These are phyloP conservation scores for Apiotrichum laibachii DNA, from an alignment of 1,284 basidiomycete genomes.

Conservation along the genomic window DNA sequence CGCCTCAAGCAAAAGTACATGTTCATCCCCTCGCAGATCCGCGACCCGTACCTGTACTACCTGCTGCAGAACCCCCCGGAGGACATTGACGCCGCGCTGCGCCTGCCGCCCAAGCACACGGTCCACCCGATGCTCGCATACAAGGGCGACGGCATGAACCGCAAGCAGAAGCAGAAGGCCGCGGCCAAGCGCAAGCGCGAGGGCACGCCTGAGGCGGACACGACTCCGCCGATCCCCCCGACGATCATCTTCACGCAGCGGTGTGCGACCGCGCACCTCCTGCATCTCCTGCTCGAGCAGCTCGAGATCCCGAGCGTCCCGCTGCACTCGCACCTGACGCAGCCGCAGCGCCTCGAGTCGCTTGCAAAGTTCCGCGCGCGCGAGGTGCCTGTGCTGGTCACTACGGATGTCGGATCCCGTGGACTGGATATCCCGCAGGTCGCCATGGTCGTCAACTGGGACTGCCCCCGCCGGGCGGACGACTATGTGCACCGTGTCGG, in stretches of 20 bases:
- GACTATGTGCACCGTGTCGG: conserved; percentile 64
- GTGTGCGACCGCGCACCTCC: conserved; percentile 82
- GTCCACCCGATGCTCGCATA: conserved; percentile 2
- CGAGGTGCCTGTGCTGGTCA: conserved; percentile 86
- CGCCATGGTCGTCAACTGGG: conserved; percentile 95
- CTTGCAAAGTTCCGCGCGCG: conserved; percentile 82
- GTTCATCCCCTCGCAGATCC: conserved; percentile 90
- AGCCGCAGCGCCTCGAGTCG: conserved; percentile 80
- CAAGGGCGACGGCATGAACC: conserved; percentile 5
- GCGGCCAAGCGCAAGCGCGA: conserved; percentile 30
- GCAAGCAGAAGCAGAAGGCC: not conserved
- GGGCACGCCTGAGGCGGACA: conserved; percentile 51
- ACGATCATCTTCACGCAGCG: conserved; percentile 95
- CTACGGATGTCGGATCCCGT: conserved; percentile 91
- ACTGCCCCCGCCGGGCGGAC: conserved; percentile 65
- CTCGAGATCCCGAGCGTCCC: conserved; percentile 81
- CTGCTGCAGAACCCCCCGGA: conserved; percentile 84
- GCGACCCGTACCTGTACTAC: conserved; percentile 89
- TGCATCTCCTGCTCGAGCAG: conserved; percentile 74
- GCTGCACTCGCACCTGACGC: conserved; percentile 84
- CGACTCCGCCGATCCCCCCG: conserved; percentile 63
- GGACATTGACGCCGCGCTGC: conserved; percentile 56
- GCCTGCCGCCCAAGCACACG: conserved; percentile 38
- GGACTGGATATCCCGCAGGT: conserved; percentile 95
- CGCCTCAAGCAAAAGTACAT: conserved; percentile 85